Base-by-base conservation (phyloP, 805 yeast genomes). In the Candida multigemmis region DNA sequence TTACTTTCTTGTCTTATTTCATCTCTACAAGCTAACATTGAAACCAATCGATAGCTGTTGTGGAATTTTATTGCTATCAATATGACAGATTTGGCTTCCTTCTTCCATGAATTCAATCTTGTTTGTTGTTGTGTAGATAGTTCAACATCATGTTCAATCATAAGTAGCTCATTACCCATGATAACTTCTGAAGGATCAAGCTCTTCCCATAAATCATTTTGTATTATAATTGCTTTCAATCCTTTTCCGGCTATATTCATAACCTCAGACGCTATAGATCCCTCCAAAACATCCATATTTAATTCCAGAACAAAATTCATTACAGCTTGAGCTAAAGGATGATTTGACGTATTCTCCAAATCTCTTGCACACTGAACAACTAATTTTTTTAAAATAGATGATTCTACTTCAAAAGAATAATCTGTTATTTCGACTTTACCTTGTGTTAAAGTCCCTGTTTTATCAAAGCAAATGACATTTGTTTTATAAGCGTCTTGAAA, bases 391-490 rank as follows among this genome's bases (percentile, higher is more conserved):
- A 41, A 21, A 12, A 31, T 15, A 8, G 19, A 13, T n/a, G 36
- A 38, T 22, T 45, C 39, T 7, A 30, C 32, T 13, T 37, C 43
- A 22, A 59, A 38, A 3, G 60, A 49, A 41, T 51, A 64, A 38
- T 77, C 71, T 0, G 80, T 72, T 8, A 80, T 66, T 25, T 54
- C 54, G 22, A 74, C 61, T 19, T 71, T 71, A 1, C 83, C 83
- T 14, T 74, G 74, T 1, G 91, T 80, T 36, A 80, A 54, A 0
- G 91, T 80, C 2, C 89, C 91, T 0, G 89, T 80, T 38, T 80
- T 80, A 50, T 80, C 91, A 43, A 80, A 80, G 38, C 86, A 79
- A 6, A 79, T 68, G 19, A 74, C 67, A 29, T 72, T 68, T 16
- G 77, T 60, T 14, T 56, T 57, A 1, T 85, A 70, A 2, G 79